Percentiles rank a stretch among this genome's conserved stretches.
Evolutionary conservation across 2,329 filamentous ascomycete species (phyloP).

Genomic region (Cadophora sp.): DNA sequence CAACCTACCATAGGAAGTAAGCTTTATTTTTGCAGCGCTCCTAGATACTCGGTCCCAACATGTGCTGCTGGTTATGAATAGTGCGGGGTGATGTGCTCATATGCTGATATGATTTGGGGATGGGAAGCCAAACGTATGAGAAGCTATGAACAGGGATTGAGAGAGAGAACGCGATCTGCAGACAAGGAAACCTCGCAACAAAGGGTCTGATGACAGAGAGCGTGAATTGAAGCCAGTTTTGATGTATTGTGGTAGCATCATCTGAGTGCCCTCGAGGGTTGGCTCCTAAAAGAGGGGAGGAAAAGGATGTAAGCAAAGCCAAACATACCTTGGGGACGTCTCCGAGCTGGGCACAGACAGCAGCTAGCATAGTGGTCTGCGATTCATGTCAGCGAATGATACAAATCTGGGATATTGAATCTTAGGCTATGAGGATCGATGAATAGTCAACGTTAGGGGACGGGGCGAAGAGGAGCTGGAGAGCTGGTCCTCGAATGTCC

Average conservation of each 20-base stretch:
- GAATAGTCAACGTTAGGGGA: neutral
- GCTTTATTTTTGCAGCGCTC: neutral
- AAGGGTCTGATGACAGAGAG: neutral
- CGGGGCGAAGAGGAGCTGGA: neutral
- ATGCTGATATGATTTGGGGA: neutral
- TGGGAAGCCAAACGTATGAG: neutral
- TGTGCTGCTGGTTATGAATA: no score
- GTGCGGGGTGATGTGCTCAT: no score
- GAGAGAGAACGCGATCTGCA: neutral
- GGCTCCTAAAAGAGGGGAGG: no score
- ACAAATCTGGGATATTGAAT: neutral
- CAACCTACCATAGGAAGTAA: slow-evolving; percentile 36
- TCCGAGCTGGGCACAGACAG: slow-evolving; percentile 20
- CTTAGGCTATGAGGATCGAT: no score
- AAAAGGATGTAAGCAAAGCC: neutral
- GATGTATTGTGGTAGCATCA: no score
- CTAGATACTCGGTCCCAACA: no score
- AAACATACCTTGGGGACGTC: slow-evolving; percentile 25
- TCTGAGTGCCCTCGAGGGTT: no score
- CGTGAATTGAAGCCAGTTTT: neutral
- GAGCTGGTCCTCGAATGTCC: neutral
- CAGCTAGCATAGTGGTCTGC: slow-evolving; percentile 10
- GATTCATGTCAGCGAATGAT: neutral
- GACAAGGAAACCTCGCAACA: neutral
- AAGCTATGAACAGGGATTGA: neutral